These are phyloP conservation scores for Podaxis sp. DNA, from an alignment of 768 basidiomycete species.

Conservation along the genomic window DNA sequence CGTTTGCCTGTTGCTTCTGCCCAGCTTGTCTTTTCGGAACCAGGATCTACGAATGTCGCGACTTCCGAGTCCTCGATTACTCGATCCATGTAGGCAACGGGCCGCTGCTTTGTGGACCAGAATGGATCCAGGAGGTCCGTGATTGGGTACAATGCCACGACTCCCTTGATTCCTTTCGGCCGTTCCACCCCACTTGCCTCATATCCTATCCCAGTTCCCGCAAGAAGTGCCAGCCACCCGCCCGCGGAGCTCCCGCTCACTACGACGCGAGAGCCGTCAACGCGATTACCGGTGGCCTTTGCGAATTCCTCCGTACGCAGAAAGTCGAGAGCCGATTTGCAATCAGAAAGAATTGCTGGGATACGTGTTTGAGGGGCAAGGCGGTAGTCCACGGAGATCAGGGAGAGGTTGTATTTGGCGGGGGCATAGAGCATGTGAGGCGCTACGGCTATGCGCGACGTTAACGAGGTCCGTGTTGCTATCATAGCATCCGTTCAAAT, in stretches of 20 bases:
- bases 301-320: constrained; percentile 26
- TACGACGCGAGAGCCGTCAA: constrained; percentile 28
- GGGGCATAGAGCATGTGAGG: constrained; percentile 35
- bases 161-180: constrained; percentile 28
- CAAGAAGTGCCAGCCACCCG: constrained; percentile 35
- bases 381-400: constrained; percentile 35
- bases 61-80: constrained; percentile 29
- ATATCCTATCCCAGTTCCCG: constrained; percentile 35
- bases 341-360: constrained; percentile 33
- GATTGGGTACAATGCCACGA: constrained; percentile 36
- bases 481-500: neutral
- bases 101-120: constrained; percentile 33
- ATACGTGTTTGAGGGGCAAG: constrained; percentile 35
- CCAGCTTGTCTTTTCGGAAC: constrained; percentile 22
- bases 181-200: constrained; percentile 27
- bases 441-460: constrained; percentile 21
- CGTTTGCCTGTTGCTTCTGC: constrained; percentile 25
- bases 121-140: constrained; percentile 35
- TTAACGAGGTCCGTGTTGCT: neutral
- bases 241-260: constrained; percentile 39
- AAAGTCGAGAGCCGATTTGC: constrained; percentile 32
- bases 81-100: constrained; percentile 32
- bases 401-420: constrained; percentile 27
- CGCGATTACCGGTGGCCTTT: constrained; percentile 24
- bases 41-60: constrained; percentile 28